A percentile compares a stretch with the other conserved stretches of the same genome.
Conservation (phyloP, 345 rosid genomes). For the Ceriops tagal region DNA sequence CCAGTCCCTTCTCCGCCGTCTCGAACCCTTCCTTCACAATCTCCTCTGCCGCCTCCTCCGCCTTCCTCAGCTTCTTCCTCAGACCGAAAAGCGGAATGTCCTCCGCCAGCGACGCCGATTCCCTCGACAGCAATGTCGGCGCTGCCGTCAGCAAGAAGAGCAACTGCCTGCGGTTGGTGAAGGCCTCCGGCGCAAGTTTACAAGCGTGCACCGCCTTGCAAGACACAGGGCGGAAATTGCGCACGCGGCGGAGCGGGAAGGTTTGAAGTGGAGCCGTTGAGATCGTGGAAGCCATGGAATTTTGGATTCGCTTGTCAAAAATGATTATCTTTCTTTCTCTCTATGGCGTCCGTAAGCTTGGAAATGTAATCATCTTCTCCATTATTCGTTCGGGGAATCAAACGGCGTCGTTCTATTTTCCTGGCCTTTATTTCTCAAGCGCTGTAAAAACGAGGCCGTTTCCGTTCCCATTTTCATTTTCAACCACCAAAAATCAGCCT, state of each 20-base stretch:
- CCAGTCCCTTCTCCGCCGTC: constrained; percentile 46
- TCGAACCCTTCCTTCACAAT: constrained; percentile 66
- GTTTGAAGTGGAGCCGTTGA: constrained; percentile 24
- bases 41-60: constrained; percentile 68
- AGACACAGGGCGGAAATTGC: constrained; percentile 27
- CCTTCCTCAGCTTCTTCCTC: constrained; percentile 66
- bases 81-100: constrained; percentile 74
- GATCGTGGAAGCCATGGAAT: constrained; percentile 49
- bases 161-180: constrained; percentile 47
- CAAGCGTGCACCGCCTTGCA: constrained; percentile 23
- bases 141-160: constrained; percentile 51
- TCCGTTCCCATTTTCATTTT: neutral
- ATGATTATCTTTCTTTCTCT: too few relatives aligned
- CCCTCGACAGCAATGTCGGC: constrained; percentile 36
- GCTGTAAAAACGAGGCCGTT: neutral
- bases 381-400: too few relatives aligned
- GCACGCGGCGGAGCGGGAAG: constrained; percentile 16
- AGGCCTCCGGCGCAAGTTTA: constrained; percentile 21
- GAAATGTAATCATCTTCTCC: too few relatives aligned
- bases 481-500: neutral
- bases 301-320: neutral
- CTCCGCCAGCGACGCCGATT: constrained; percentile 43
- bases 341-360: too few relatives aligned
- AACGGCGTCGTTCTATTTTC: too few relatives aligned
- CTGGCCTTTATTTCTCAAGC: neutral